A percentile compares a stretch with the other conserved stretches of the same genome.
Conservation (phyloP, 2,329 filamentous ascomycete genomes). For the Neonectria ditissima region DNA sequence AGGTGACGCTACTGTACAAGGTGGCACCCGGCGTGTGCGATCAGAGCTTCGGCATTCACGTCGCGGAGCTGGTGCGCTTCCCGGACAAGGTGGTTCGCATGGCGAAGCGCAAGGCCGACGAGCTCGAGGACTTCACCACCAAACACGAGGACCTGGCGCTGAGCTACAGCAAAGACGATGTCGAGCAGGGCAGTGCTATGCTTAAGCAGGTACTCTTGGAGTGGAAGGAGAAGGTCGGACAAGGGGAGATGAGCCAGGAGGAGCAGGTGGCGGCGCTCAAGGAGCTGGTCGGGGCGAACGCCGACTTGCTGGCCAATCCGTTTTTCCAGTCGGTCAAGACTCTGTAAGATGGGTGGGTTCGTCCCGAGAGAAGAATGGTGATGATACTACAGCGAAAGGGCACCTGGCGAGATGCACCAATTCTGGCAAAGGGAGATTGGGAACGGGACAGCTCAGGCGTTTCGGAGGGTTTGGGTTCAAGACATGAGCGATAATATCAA, state of each 20-base stretch:
- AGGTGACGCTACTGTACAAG: slow-evolving; percentile 97
- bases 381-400: slow-evolving; percentile 16
- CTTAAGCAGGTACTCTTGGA: slow-evolving; percentile 84
- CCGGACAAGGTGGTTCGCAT: slow-evolving; percentile 97
- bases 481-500: slow-evolving; percentile 5
- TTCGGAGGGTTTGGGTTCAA: slow-evolving; percentile 11
- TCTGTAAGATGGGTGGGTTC: slow-evolving; percentile 53
- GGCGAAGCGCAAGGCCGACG: slow-evolving; percentile 99
- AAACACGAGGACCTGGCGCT: slow-evolving; percentile 74
- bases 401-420: neutral
- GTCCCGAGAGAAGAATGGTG: neutral
- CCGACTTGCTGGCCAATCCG: slow-evolving; percentile 71
- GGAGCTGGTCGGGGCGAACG: slow-evolving; percentile 80
- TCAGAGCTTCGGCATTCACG: slow-evolving; percentile 98
- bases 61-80: slow-evolving; percentile 95
- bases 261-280: slow-evolving; percentile 84
- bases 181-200: slow-evolving; percentile 87
- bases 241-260: slow-evolving; percentile 72
- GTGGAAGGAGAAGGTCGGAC: slow-evolving; percentile 84
- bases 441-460: slow-evolving; percentile 13
- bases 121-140: slow-evolving; percentile 93
- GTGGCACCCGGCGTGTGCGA: slow-evolving; percentile 96
- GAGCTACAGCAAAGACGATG: slow-evolving; percentile 82
- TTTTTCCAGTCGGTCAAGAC: slow-evolving; percentile 77
- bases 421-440: slow-evolving; percentile 7